Evolutionary conservation across 1,139 yeast species (phyloP), one percentile per base, ranked within the genome.

Genomic region (Candida frijolesensis): DNA sequence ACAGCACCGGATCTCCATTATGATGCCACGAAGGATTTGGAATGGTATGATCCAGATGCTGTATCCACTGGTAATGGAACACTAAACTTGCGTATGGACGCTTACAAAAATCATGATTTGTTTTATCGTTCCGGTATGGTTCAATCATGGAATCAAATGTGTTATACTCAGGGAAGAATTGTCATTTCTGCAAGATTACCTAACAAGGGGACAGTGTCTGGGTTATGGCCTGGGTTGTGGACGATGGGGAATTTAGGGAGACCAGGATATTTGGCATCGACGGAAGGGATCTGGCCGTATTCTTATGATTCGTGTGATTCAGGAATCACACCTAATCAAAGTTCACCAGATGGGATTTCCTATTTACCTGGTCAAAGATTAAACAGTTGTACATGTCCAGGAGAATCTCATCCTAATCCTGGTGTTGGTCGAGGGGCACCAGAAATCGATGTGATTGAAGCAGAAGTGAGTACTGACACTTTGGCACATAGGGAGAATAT

Each of bases 151-250:
- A 89, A 89, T 66, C 81, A 85, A 64, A 51, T 89, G 61, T 89
- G 96, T 65, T 87, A 85, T 61, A 84, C 90, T 12, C 89, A 89
- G 65, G 96, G 96, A 4, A 65, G 74, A 44, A 58, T 89, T 30
- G 94, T 87, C 63, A 77, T 86, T 3, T 82, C 89, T 8, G 91
- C 89, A 0, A 76, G 81, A 56, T 68, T 89, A 53, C 94, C 96
- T n/a, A 87, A 87, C 52, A 80, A 77, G 55, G 92, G 92, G 57
- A 71, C 80, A 51, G 76, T 84, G 32, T 76, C 84, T n/a, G 96
- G 96, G 40, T 71, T 89, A 52, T 89, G 96, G 96, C 96, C 96
- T 1, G 96, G 96, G 71, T 64, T 88, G 50, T 89, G 96, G 96
- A 79, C 95, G 1, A 76, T 89, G 78, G 96, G 96, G 48, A 89